A percentile compares a stretch with the other conserved stretches of the same genome.
Conservation (phyloP, 192 early-diverging fungal genomes). For the Thoreauomyces humboldtii region DNA sequence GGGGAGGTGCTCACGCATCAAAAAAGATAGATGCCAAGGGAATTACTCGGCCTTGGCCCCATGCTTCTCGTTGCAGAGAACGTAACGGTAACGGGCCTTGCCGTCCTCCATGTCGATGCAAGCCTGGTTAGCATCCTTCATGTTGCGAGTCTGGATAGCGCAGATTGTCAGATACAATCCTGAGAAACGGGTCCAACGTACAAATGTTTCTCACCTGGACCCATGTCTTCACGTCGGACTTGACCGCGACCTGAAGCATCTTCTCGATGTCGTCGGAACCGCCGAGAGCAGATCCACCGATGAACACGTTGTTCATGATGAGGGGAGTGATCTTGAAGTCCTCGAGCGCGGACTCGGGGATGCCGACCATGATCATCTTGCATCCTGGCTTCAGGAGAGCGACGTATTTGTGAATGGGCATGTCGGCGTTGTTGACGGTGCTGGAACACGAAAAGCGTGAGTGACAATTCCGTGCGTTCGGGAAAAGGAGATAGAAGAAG, state of each 20-base stretch:
- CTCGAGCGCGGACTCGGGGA: slow-evolving; percentile 55
- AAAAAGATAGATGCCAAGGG: too few species aligned
- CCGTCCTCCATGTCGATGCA: slow-evolving; percentile 52
- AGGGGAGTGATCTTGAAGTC: slow-evolving; percentile 39
- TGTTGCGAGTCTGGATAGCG: slow-evolving; percentile 60
- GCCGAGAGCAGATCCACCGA: slow-evolving; percentile 69
- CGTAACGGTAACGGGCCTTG: slow-evolving; percentile 67
- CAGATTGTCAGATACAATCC: too few species aligned
- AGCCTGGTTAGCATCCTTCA: slow-evolving; percentile 61
- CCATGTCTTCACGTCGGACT: slow-evolving; percentile 63
- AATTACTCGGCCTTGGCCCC: too few species aligned
- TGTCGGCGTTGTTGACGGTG: slow-evolving; percentile 22
- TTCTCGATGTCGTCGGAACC: slow-evolving; percentile 54
- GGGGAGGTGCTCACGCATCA: too few species aligned
- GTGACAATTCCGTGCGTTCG: too few species aligned
- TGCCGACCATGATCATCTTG: slow-evolving; percentile 62
- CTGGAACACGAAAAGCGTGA: too few species aligned
- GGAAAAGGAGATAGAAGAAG: too few species aligned
- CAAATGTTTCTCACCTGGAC: too few species aligned
- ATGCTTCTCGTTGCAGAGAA: slow-evolving; percentile 45
- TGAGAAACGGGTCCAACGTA: too few species aligned
- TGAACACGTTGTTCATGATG: slow-evolving; percentile 41
- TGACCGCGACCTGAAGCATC: slow-evolving; percentile 67
- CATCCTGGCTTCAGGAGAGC: slow-evolving; percentile 45
- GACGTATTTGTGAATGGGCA: slow-evolving; percentile 4